Evolutionary conservation across 129 eudicot species (phyloP).

Genomic region (Apium graveolens): DNA sequence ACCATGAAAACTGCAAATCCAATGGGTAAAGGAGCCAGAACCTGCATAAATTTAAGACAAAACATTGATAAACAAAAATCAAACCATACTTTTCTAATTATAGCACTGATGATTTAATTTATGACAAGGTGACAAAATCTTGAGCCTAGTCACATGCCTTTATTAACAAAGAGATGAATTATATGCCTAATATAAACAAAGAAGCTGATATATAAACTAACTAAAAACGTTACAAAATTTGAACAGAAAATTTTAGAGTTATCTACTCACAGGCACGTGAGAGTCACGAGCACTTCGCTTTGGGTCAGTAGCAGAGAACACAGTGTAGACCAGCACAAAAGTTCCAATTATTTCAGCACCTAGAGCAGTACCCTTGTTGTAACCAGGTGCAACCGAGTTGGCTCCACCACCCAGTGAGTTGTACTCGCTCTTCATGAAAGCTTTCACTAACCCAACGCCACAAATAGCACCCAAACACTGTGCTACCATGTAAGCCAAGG

Average conservation of each 20-base stretch:
- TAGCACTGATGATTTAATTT: neutral
- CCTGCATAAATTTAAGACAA: conserved; percentile 24
- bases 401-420: conserved; percentile 76
- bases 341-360: conserved; percentile 94
- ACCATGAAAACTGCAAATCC: conserved; percentile 92
- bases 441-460: conserved; percentile 82
- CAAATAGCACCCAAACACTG: conserved; percentile 80
- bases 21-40: conserved; percentile 83
- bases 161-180: neutral
- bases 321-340: conserved; percentile 81
- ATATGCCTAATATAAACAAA: neutral
- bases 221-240: neutral
- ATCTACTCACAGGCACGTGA: conserved; percentile 65
- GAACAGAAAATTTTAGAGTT: neutral
- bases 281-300: conserved; percentile 94
- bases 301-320: conserved; percentile 93
- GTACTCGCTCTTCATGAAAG: conserved; percentile 56
- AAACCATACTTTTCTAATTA: neutral
- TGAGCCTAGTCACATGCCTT: neutral
- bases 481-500: conserved; percentile 64
- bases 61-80: neutral
- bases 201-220: neutral
- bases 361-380: conserved; percentile 75
- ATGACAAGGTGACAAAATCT: neutral
- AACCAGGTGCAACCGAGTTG: conserved; percentile 57